Evolutionary conservation across 2,329 filamentous ascomycete species (phyloP).

Genomic region (Aurifilum marmelostoma): DNA sequence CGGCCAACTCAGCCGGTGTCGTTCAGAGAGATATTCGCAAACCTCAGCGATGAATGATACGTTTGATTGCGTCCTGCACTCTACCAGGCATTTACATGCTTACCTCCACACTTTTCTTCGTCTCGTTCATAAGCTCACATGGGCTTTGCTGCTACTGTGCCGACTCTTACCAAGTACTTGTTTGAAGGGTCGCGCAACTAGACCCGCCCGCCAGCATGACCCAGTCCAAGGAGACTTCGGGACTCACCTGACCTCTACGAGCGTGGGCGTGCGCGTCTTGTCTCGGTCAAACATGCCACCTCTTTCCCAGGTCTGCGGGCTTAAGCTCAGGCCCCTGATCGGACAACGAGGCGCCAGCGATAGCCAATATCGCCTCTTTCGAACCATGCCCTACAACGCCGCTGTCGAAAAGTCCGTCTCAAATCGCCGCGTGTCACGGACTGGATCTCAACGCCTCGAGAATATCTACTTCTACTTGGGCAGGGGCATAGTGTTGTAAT

Average conservation of each 20-base stretch:
- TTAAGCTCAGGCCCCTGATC: too few species aligned
- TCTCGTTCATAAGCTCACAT: constrained; percentile 63
- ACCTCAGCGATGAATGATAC: too few species aligned
- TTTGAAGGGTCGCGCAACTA: constrained; percentile 68
- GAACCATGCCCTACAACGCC: too few species aligned
- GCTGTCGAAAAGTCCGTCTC: too few species aligned
- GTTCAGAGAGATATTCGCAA: too few species aligned
- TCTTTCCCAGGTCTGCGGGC: too few species aligned
- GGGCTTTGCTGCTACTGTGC: constrained; percentile 76
- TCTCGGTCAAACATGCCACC: too few species aligned
- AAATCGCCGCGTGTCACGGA: too few species aligned
- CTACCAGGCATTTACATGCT: constrained; percentile 66
- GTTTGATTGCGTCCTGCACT: constrained; percentile 68
- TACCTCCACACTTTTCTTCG: constrained; percentile 79
- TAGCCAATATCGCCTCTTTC: too few species aligned
- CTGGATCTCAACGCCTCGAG: constrained; percentile 61
- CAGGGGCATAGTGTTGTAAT: constrained; percentile 83
- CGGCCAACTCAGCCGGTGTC: background rate
- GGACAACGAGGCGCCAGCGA: too few species aligned
- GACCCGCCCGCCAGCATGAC: constrained; percentile 76
- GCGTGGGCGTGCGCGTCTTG: constrained; percentile 67
- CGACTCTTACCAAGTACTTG: constrained; percentile 75
- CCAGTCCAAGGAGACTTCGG: constrained; percentile 80
- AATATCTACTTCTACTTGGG: constrained; percentile 82
- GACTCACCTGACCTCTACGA: constrained; percentile 78